Base-by-base conservation (phyloP, 768 basidiomycete genomes). In the Naganishia randhawae region DNA sequence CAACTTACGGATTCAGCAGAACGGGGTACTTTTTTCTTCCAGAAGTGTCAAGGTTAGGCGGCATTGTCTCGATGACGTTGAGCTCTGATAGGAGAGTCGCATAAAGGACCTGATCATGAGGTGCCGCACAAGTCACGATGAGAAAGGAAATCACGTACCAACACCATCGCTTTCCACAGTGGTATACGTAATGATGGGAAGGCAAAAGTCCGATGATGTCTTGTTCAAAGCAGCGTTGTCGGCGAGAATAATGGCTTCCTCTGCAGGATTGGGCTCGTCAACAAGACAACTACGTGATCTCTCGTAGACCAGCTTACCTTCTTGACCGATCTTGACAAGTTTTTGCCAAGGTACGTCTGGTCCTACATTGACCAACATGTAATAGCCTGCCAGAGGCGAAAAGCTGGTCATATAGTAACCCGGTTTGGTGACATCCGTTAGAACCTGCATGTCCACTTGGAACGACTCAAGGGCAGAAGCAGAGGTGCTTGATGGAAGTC, bases 1-100 rank as follows among this genome's bases (percentile, higher is more conserved):
- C 2, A 22, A 35, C 57, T n/a, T 41, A 61, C 57, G 67, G 67
- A 31, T 68, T 83, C 83, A 98, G 92, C 32, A 99, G 82, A 25
- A 97, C 92, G 0, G 96, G 91, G 75, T 99, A 98, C 78, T 95
- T 93, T 10, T 89, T 91, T 50, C 90, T 86, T n/a, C 96, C 96
- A 25, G 91, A 89, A 73, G 90, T 88, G 73, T 99, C 96, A 87
- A 98, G 90, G 68, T 85, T 84, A 4, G 92, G 92, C 19, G 96
- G 96, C 17, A 91, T 86, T 72, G 95, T 85, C 81, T 97, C 94
- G 75, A 89, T 84, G 65, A 90, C 89, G 78, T 96, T 96, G 65
- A 97, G 82, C 74, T 91, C 92, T 93, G 73, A 14, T n/a, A n/a
- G n/a, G n/a, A n/a, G n/a, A 31, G 11, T 6, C 11, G 25, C 6